Evolutionary conservation across 176 grass and related monocot species (phyloP), one percentile per base, ranked within the genome.

Genomic region (Otatea glauca): DNA sequence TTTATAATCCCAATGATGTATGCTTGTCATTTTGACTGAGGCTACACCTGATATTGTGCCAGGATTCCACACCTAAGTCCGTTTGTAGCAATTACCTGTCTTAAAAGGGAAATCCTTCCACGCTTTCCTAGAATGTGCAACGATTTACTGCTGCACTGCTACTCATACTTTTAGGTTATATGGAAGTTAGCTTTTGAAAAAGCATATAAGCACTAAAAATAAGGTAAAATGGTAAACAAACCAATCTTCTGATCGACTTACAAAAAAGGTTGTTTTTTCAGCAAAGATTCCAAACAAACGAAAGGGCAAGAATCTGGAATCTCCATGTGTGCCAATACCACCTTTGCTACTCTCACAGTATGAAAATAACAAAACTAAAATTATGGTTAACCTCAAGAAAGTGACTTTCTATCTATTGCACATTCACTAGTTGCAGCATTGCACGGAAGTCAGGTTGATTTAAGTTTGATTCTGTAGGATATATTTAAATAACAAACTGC

Each of bases 181-280:
- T 60, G 9, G 49, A 88, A 84, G 75, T 89, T 70, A 83, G 2
- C 80, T 88, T 88, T 77, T 65, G 24, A 82, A 88, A 88, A 65
- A 79, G 25, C 48, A 62, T 79, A 68, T 58, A 66, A 84, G 47
- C 67, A 74, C 67, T 65, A 47, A 44, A 37, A 42, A 72, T 24
- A 75, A 73, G 16, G 77, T 78, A 79, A 88, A 74, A 56, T 65
- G 17, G 53, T 88, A 86, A 89, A 71, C 23, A 64, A 89, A 41
- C 39, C 39, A 41, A 41, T 41, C 6, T 41, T 41, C 39, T 41
- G 39, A 41, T 41, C 39, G 39, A 41, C 39, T 41, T 41, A 29
- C 29, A 29, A 29, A 29, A 29, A 29, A 29, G 29, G 29, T 29
- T 29, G 29, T 29, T 29, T 29, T 29, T 29, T 29, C 1, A 0